Percentiles rank a stretch among this genome's conserved stretches.
These are phyloP conservation scores for Neurospora terricola DNA, from an alignment of 495 filamentous ascomycete genomes.

Conservation along the genomic window DNA sequence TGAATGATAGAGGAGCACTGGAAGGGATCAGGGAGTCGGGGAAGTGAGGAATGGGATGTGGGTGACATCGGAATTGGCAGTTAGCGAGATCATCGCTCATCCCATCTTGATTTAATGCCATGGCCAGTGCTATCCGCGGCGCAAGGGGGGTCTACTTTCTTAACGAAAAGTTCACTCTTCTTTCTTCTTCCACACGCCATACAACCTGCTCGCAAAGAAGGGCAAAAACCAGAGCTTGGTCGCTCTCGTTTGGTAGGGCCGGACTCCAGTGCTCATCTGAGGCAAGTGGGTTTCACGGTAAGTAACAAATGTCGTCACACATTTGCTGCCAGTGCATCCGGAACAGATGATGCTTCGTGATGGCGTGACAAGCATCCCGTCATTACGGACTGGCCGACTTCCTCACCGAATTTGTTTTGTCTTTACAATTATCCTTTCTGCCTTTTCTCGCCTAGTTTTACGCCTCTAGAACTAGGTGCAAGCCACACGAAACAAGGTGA, in stretches of 20 bases:
- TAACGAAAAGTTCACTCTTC: neutral
- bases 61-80: neutral
- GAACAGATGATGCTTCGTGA: neutral
- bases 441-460: neutral
- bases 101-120: neutral
- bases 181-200: neutral
- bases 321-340: neutral
- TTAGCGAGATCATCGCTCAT: neutral
- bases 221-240: neutral
- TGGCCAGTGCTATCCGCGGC: neutral
- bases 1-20: neutral
- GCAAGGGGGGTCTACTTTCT: neutral
- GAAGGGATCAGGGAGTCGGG: neutral
- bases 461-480: neutral
- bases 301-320: neutral
- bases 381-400: neutral
- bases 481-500: neutral
- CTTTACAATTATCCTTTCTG: neutral
- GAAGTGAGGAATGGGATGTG: neutral
- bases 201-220: neutral
- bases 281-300: neutral
- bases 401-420: neutral
- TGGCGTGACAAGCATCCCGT: neutral
- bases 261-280: neutral
- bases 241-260: neutral